phyloP scores from a whole-genome alignment of 148 eudicot species.

The Heliosperma pusillum region DNA sequence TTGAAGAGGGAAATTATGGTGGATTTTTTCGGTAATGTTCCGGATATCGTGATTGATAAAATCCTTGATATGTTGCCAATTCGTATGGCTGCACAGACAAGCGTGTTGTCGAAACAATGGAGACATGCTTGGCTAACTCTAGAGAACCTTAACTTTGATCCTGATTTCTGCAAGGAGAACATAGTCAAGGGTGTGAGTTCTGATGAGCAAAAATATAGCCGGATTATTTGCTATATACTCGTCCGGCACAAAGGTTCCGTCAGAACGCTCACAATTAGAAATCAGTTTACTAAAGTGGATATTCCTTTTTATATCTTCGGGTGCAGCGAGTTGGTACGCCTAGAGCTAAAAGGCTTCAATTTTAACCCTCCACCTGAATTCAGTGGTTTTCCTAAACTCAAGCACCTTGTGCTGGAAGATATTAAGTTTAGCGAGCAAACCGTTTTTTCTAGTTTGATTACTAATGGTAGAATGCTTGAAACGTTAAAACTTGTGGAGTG shows the following conservation, averaged over 20 bases:
- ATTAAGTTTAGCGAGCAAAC: neutral
- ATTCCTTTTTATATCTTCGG: conserved; percentile 2
- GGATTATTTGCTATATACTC: neutral
- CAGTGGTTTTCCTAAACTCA: conserved; percentile 12
- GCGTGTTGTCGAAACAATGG: conserved; percentile 13
- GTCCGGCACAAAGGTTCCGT: neutral
- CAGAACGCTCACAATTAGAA: neutral
- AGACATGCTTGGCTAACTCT: conserved; percentile 9
- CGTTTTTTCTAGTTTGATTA: neutral
- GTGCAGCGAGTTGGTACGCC: neutral
- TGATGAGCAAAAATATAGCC: neutral
- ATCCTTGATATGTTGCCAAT: conserved; percentile 7
- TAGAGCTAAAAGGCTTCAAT: neutral
- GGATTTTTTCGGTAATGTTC: conserved; percentile 5
- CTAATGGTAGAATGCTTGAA: neutral
- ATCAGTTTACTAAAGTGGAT: too few species aligned
- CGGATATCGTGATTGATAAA: conserved; percentile 1
- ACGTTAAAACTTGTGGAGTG: neutral
- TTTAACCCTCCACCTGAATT: neutral
- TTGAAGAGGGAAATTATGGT: neutral
- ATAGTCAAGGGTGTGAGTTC: neutral
- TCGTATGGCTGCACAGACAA: neutral
- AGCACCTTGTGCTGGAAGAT: neutral
- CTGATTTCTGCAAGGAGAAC: neutral
- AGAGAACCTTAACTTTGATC: neutral